Conservation (phyloP, 306 rosid genomes). For the Quercus alba region DNA sequence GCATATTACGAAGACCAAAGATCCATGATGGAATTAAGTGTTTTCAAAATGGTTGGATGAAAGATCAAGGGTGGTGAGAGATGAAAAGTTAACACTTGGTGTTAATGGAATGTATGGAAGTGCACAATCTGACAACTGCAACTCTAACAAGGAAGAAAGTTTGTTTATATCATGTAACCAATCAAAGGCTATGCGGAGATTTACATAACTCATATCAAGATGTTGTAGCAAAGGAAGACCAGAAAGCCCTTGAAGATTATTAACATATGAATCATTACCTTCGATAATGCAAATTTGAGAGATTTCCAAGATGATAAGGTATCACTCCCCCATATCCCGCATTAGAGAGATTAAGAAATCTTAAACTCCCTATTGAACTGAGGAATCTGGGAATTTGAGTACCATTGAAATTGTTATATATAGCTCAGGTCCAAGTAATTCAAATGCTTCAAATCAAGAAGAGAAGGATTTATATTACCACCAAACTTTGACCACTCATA, state of each 20-base stretch:
- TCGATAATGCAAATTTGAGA: background rate
- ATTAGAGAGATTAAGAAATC: background rate
- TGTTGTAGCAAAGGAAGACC: conserved; percentile 10
- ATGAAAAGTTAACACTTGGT: background rate
- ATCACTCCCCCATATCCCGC: background rate
- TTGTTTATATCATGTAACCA: conserved; percentile 12
- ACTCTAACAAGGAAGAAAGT: conserved; percentile 15
- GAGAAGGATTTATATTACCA: conserved; percentile 10
- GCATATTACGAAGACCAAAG: too few relatives aligned
- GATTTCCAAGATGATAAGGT: conserved; percentile 21
- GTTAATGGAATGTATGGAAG: background rate
- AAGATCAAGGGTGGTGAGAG: background rate
- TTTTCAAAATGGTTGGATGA: background rate
- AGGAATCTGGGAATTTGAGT: conserved; percentile 17
- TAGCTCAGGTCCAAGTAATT: background rate
- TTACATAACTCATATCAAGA: conserved; percentile 16
- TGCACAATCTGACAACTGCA: background rate
- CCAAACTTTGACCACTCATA: background rate
- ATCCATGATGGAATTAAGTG: too few relatives aligned
- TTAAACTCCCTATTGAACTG: background rate
- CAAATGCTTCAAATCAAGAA: conserved; percentile 10
- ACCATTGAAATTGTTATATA: background rate
- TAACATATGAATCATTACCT: background rate
- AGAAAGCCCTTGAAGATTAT: conserved; percentile 23
- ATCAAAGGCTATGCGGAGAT: conserved; percentile 5